phyloP scores from a whole-genome alignment of 176 grass and related monocot species.

The Otatea glauca region DNA sequence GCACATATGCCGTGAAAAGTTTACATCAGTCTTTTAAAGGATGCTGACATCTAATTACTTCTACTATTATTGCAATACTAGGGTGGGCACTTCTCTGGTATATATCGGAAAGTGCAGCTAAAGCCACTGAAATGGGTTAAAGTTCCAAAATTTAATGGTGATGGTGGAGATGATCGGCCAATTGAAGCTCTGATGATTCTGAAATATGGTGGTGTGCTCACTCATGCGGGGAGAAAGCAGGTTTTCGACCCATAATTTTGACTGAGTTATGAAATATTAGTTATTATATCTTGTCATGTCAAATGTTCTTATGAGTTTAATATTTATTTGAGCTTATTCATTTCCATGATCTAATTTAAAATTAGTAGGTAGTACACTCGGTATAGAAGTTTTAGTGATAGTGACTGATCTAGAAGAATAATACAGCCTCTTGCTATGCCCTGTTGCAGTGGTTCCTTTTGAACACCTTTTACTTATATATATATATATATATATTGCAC shows the following conservation, averaged over 20 bases:
- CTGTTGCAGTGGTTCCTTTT: neutral
- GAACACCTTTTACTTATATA: neutral
- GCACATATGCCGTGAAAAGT: constrained; percentile 11
- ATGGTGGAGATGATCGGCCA: constrained; percentile 78
- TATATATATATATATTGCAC: neutral
- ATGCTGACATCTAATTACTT: constrained; percentile 25
- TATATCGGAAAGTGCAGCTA: constrained; percentile 98
- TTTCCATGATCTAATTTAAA: constrained; percentile 36
- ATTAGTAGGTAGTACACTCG: neutral
- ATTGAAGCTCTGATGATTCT: constrained; percentile 98
- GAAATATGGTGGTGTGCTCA: constrained; percentile 97
- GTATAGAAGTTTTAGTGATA: constrained; percentile 2
- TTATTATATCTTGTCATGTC: constrained; percentile 26
- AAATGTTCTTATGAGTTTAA: constrained; percentile 9
- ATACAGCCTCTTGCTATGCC: constrained; percentile 19
- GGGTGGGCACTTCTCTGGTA: constrained; percentile 98
- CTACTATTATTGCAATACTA: constrained; percentile 27
- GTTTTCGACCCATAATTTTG: constrained; percentile 38
- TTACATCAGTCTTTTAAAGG: constrained; percentile 7
- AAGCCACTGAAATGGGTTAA: constrained; percentile 98
- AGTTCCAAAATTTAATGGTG: constrained; percentile 69
- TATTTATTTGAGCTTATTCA: constrained; percentile 19
- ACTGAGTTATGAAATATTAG: neutral
- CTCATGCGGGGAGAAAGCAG: constrained; percentile 99
- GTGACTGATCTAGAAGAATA: constrained; percentile 1